Evolutionary conservation across 768 basidiomycete genomes (phyloP).

Genomic region (Psilocybe tampanensis): DNA sequence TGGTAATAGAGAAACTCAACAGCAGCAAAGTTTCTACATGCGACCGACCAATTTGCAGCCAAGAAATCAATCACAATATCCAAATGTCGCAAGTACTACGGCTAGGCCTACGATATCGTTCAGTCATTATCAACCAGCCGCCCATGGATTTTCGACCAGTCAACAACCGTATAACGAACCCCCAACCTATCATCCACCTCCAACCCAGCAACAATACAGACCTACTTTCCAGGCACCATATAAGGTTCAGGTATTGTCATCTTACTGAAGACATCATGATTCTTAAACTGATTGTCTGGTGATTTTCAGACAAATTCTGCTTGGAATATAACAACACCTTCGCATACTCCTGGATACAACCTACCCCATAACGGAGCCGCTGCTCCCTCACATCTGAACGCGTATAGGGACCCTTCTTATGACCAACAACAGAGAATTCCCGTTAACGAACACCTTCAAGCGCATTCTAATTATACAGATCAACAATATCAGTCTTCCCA

Average conservation of each 20-base stretch:
- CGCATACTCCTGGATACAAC: constrained; percentile 21
- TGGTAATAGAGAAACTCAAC: neutral
- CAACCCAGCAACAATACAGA: constrained; percentile 20
- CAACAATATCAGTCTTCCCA: constrained; percentile 28
- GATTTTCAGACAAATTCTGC: constrained; percentile 22
- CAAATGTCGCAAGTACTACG: neutral
- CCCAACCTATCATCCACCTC: constrained; percentile 26
- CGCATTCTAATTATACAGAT: constrained; percentile 16
- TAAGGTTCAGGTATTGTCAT: constrained; percentile 16
- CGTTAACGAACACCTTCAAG: constrained; percentile 9
- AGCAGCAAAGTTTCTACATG: constrained; percentile 16
- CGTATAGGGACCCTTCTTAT: constrained; percentile 2
- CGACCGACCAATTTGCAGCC: constrained; percentile 19
- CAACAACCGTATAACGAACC: constrained; percentile 22
- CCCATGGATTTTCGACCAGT: constrained; percentile 35
- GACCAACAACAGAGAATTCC: constrained; percentile 3
- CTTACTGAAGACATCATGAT: neutral
- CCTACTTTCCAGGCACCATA: constrained; percentile 11
- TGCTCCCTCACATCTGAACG: neutral
- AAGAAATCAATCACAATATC: constrained; percentile 14
- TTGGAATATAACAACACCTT: constrained; percentile 25
- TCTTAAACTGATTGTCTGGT: neutral
- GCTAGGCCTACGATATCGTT: constrained; percentile 36
- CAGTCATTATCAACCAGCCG: constrained; percentile 50
- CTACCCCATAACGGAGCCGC: constrained; percentile 10